Evolutionary conservation across 116 monocot genomes (phyloP).

Genomic region (Thalassia testudinum): DNA sequence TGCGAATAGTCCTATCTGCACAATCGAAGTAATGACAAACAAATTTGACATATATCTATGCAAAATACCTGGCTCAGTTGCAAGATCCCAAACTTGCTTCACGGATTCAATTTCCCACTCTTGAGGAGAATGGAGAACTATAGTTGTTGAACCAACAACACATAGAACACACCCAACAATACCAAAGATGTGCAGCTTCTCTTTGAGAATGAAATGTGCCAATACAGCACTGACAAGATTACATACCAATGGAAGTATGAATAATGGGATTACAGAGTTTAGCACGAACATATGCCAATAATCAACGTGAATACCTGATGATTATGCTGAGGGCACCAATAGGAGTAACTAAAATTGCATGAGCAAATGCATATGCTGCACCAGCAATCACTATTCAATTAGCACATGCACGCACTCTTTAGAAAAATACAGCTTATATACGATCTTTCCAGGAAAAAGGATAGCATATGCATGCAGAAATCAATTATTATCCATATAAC

Average conservation of each 20-base stretch:
- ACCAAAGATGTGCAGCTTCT: slow-evolving; percentile 56
- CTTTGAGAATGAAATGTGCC: slow-evolving; percentile 63
- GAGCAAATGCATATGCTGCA: slow-evolving; percentile 57
- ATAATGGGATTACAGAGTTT: background rate
- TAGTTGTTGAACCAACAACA: slow-evolving; percentile 58
- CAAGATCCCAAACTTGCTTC: slow-evolving; percentile 57
- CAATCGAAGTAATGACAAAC: too few relatives aligned
- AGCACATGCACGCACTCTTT: too few relatives aligned
- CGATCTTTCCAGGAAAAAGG: too few relatives aligned
- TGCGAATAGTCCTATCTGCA: too few relatives aligned
- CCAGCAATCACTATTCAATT: slow-evolving; percentile 53
- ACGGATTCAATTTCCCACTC: slow-evolving; percentile 50
- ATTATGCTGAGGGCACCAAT: slow-evolving; percentile 75
- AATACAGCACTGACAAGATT: slow-evolving; percentile 39
- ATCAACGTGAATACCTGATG: slow-evolving; percentile 20
- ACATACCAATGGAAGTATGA: background rate
- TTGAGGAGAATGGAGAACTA: slow-evolving; percentile 65
- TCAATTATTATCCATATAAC: too few relatives aligned
- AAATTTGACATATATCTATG: too few relatives aligned
- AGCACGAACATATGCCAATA: background rate
- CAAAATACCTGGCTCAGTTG: slow-evolving; percentile 61
- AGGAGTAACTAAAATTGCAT: slow-evolving; percentile 61
- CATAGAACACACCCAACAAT: slow-evolving; percentile 58
- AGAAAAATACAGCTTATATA: too few relatives aligned
- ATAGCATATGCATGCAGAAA: too few relatives aligned